phyloP scores from a whole-genome alignment of 148 eudicot genomes.

The Hydrangea macrophylla region DNA sequence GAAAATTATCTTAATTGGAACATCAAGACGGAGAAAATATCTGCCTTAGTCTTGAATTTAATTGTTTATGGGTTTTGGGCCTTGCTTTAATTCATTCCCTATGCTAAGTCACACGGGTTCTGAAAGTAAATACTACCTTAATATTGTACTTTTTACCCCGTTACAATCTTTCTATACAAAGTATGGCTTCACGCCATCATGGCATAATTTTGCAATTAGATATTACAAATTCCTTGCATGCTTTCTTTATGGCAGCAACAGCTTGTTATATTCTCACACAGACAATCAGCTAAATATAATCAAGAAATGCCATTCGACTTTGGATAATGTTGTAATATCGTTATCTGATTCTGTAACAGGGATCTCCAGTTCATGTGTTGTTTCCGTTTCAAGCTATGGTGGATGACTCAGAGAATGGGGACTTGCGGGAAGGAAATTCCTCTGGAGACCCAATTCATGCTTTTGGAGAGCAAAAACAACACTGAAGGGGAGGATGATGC shows the following conservation, averaged over 20 bases:
- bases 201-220: not conserved
- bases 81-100: no score
- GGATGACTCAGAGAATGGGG: slow-evolving; percentile 99
- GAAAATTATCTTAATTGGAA: no score
- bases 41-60: no score
- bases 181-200: not conserved
- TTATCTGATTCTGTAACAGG: slow-evolving; percentile 32
- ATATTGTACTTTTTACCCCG: no score
- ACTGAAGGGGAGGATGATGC: slow-evolving; percentile 51
- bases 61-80: no score
- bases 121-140: no score
- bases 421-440: slow-evolving; percentile 81
- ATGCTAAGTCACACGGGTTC: no score
- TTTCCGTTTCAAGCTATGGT: slow-evolving; percentile 97
- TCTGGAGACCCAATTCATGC: slow-evolving; percentile 88
- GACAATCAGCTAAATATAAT: no score
- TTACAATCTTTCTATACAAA: not conserved
- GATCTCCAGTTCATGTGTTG: slow-evolving; percentile 80
- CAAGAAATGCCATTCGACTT: no score
- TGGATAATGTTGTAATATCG: not conserved
- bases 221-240: not conserved
- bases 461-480: slow-evolving; percentile 70
- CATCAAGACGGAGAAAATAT: no score
- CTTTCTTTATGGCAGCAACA: not conserved
- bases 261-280: not conserved